Conservation (phyloP, 208 protist species). For the Leishmania arabica region DNA sequence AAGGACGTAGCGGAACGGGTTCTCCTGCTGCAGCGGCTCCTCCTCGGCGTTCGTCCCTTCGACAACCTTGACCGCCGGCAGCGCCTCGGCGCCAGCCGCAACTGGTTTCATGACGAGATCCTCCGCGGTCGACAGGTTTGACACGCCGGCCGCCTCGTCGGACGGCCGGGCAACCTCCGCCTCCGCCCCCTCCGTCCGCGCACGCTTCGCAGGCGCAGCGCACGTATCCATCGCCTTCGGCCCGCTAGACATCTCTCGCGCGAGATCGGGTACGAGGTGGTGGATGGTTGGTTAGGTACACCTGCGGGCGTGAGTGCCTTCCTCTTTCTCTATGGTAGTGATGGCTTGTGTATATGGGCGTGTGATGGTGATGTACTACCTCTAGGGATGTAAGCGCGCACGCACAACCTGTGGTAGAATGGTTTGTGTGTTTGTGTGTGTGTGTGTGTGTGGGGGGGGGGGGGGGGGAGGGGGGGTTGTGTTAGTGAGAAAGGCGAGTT, state of each 20-base stretch:
- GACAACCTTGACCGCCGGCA: conserved; percentile 4
- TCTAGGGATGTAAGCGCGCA: not conserved
- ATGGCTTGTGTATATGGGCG: not conserved
- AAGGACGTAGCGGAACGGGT: conserved; percentile 97
- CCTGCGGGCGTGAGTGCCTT: not conserved
- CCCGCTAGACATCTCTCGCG: not conserved
- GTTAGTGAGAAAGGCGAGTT: not conserved
- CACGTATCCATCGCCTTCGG: not conserved
- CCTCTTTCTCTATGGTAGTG: not conserved
- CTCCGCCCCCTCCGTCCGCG: not conserved
- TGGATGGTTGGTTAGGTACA: not conserved
- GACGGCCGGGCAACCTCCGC: not conserved
- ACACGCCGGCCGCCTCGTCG: conserved; percentile 5
- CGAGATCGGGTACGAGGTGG: not conserved
- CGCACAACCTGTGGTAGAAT: not conserved
- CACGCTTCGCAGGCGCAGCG: not conserved
- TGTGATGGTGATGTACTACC: not conserved
- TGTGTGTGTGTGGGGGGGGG: no score
- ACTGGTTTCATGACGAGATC: conserved; percentile 13
- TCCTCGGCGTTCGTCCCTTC: conserved; percentile 1
- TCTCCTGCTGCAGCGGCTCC: conserved; percentile 96
- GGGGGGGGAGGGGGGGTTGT: not conserved
- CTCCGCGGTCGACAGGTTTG: not conserved
- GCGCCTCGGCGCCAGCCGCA: conserved; percentile 5
- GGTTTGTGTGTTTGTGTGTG: not conserved